Conservation (phyloP, 305 asterid genomes). For the Nicotiana rustica region DNA sequence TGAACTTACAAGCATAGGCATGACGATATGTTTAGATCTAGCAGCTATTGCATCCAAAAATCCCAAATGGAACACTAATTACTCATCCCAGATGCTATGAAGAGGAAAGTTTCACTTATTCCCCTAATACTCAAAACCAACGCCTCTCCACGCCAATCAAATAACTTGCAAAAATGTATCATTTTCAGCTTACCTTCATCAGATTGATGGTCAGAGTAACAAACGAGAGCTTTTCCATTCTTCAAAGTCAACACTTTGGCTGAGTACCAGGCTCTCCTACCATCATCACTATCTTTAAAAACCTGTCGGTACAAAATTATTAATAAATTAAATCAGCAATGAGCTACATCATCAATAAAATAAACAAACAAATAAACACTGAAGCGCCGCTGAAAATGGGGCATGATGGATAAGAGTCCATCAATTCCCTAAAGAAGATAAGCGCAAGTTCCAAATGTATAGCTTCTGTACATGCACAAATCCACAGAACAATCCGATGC, state of each 20-base stretch:
- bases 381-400: conserved; percentile 3
- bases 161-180: conserved; percentile 6
- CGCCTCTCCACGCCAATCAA: background rate
- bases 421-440: background rate
- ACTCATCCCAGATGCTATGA: background rate
- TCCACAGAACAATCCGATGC: background rate
- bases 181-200: conserved; percentile 65
- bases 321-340: conserved; percentile 24
- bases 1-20: background rate
- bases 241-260: conserved; percentile 71
- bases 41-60: background rate
- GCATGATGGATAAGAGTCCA: conserved; percentile 8
- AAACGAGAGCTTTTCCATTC: conserved; percentile 79
- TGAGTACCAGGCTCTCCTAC: conserved; percentile 79
- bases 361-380: background rate
- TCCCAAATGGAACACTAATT: background rate
- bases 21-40: background rate
- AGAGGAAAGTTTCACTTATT: background rate
- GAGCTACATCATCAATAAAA: background rate
- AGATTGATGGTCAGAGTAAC: conserved; percentile 62
- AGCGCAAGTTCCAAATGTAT: background rate
- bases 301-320: conserved; percentile 60
- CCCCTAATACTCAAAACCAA: background rate
- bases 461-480: background rate
- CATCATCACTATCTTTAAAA: conserved; percentile 69